These are phyloP conservation scores for Salix udensis DNA, from an alignment of 345 rosid genomes.

Conservation along the genomic window DNA sequence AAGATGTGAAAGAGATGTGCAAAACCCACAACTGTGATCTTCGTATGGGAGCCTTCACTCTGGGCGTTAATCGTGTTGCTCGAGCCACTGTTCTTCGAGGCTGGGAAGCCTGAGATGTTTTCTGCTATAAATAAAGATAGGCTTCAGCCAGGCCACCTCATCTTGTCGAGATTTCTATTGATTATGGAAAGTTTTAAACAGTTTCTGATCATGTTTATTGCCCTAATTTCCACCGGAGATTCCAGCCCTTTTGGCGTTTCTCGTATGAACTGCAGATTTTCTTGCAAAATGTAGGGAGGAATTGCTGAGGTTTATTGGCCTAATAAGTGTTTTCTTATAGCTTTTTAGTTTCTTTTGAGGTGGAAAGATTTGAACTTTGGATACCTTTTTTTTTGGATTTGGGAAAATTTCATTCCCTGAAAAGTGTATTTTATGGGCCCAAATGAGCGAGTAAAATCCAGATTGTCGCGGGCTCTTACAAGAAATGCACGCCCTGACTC, in stretches of 20 bases:
- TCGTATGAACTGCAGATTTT: not conserved
- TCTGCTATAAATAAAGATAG: slow-evolving; percentile 12
- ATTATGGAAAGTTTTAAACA: slow-evolving; percentile 7
- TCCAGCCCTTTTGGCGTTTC: not conserved
- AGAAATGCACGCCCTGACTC: too few species aligned
- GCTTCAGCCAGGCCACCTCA: not conserved
- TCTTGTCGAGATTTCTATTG: slow-evolving; percentile 6
- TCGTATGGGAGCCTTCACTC: slow-evolving; percentile 97
- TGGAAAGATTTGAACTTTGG: not conserved
- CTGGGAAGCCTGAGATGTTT: slow-evolving; percentile 70
- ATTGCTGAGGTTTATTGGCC: not conserved
- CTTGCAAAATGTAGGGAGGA: not conserved
- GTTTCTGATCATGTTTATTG: slow-evolving; percentile 12
- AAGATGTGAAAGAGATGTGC: slow-evolving; percentile 82
- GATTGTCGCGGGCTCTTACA: rapidly evolving
- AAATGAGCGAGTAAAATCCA: too few species aligned
- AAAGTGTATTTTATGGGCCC: rapidly evolving
- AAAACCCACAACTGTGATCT: slow-evolving; percentile 74
- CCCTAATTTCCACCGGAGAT: not conserved
- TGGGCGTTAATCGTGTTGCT: slow-evolving; percentile 93
- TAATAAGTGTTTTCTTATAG: too few species aligned
- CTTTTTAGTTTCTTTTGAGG: too few species aligned
- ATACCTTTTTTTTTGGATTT: too few species aligned
- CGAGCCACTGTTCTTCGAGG: slow-evolving; percentile 84
- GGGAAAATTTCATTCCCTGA: too few species aligned